Evolutionary conservation across 805 yeast genomes (phyloP).

Genomic region (Danielozyma ontarioensis): DNA sequence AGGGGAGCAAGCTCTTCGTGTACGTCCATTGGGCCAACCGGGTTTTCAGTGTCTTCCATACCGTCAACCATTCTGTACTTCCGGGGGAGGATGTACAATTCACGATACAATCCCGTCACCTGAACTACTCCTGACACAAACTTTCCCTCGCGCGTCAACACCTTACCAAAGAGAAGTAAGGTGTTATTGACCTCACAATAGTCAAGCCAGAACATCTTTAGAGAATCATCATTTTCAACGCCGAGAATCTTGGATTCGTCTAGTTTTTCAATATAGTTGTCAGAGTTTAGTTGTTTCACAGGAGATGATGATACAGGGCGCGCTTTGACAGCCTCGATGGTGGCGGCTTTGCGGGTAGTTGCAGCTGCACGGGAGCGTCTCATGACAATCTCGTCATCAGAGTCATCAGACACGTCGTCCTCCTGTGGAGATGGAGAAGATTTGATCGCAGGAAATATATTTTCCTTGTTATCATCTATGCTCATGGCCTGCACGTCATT

Average conservation of each 20-base stretch:
- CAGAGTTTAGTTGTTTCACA: constrained; percentile 12
- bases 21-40: constrained; percentile 57
- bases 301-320: constrained; percentile 14
- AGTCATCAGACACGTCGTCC: constrained; percentile 34
- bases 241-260: constrained; percentile 18
- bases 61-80: constrained; percentile 37
- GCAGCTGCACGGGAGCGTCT: constrained; percentile 47
- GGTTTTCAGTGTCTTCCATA: constrained; percentile 30
- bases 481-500: not conserved
- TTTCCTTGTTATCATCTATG: constrained; percentile 8
- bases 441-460: constrained; percentile 6
- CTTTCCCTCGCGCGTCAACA: constrained; percentile 51
- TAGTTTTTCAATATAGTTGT: constrained; percentile 30
- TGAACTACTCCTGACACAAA: constrained; percentile 74
- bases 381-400: constrained; percentile 56
- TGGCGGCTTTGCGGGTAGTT: constrained; percentile 35
- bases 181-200: constrained; percentile 71
- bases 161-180: constrained; percentile 76
- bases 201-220: constrained; percentile 88
- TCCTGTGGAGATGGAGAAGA: constrained; percentile 2
- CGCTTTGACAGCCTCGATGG: constrained; percentile 35
- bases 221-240: constrained; percentile 25
- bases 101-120: constrained; percentile 62
- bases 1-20: constrained; percentile 71
- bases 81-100: constrained; percentile 75